Base-by-base conservation (phyloP, 1,139 yeast species). In the Saccharomycopsis crataegensis region DNA sequence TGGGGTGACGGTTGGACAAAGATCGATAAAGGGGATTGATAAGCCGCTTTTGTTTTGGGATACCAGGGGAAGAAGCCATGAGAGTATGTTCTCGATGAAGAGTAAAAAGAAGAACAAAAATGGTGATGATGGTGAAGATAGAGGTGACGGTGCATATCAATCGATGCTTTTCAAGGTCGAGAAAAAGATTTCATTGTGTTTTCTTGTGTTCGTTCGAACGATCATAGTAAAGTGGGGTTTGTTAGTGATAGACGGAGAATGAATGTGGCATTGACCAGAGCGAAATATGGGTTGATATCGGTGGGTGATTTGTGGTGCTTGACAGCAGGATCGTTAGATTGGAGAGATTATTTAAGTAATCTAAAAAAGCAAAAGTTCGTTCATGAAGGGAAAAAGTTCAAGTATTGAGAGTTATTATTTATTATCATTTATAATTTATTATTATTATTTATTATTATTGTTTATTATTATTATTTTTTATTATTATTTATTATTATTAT, bases 121-220 rank as follows among this genome's bases (percentile, higher is more conserved):
- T 22, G 28, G 4, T 22, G 28, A 22, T 2, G 28, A 22, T 22
- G 28, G 28, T n/a, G n/a, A n/a, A n/a, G n/a, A n/a, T n/a, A n/a
- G n/a, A n/a, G n/a, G n/a, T n/a, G n/a, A n/a, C n/a, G n/a, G n/a
- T 22, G 28, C 28, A 22, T 22, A 22, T 85, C 99, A 0, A 93
- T 93, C 55, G 99, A 93, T 74, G 99, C 99, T 1, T 93, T 90
- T 66, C 99, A 93, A 72, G 99, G 99, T 61, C 98, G 93, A 67
- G 99, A 93, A 65, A 93, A 91, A 67, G 98, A 93, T 61, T 82
- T 93, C 52, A 88, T 93, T 59, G 80, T 93, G 47, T 83, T 93
- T 75, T 90, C 98, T 0, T 91, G 98, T 79, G 99, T 93, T 8
- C 78, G 99, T 64, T 96, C 96, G 3, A 82, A 80, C 64, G 80